phyloP scores from a whole-genome alignment of 2,329 filamentous ascomycete species.

The Didymosphaeria variabile region DNA sequence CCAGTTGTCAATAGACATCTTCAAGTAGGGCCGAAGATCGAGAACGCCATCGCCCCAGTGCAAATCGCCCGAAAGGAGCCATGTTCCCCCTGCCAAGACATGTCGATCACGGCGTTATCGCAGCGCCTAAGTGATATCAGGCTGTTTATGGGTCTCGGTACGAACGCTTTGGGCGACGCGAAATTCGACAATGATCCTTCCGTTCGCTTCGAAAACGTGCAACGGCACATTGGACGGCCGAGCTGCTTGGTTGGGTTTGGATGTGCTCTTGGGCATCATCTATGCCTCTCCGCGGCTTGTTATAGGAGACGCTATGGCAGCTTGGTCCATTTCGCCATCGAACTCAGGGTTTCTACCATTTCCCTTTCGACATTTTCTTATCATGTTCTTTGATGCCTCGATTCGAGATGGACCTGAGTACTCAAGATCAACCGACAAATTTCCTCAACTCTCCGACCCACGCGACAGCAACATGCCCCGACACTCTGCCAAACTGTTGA shows the following conservation, averaged over 20 bases:
- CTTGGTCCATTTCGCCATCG: slow-evolving; percentile 1
- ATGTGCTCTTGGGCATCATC: background rate
- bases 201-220: slow-evolving; percentile 9
- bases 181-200: slow-evolving; percentile 15
- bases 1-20: background rate
- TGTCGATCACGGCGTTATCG: slow-evolving; percentile 18
- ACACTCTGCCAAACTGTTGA: background rate
- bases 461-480: background rate
- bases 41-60: slow-evolving; percentile 12
- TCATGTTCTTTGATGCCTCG: background rate
- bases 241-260: slow-evolving; percentile 9
- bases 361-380: slow-evolving; percentile 3
- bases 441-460: background rate
- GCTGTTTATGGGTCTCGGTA: slow-evolving; percentile 18
- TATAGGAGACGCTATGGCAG: slow-evolving; percentile 9
- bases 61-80: slow-evolving; percentile 18
- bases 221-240: slow-evolving; percentile 3
- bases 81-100: slow-evolving; percentile 20
- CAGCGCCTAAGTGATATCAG: slow-evolving; percentile 26
- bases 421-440: background rate
- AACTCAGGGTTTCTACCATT: background rate
- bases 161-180: slow-evolving; percentile 11
- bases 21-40: background rate
- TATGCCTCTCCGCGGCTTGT: background rate
- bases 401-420: background rate